Base-by-base conservation (phyloP, 78 protist genomes). In the Chrysochromulina parva region DNA sequence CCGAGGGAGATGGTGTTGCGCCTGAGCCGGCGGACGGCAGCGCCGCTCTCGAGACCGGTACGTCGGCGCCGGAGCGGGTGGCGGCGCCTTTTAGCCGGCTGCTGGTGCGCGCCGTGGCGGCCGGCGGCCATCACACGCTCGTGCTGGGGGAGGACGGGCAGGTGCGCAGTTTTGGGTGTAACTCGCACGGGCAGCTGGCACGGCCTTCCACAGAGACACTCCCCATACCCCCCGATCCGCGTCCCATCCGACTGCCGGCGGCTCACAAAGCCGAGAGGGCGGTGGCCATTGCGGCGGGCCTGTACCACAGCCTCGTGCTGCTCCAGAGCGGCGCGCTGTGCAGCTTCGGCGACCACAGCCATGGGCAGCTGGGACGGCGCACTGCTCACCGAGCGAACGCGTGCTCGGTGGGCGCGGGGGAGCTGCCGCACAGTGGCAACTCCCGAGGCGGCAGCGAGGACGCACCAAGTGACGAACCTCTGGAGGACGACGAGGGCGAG, bases 111-210 rank as follows among this genome's bases (percentile, higher is more conserved):
- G 14, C 38, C 62, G 60, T 78, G 50, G 60, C 62, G 10, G 86
- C 60, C 20, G 86, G 86, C 60, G 47, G 22, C n/a, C 53, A 17
- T 62, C 86, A 78, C 86, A 53, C 62, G 62, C 62, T 78, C 47
- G 86, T 50, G 50, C 20, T 53, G 62, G 53, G 62, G 9, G 57
- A 16, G 19, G 86, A 19, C 20, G 86, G 86, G 16, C 62, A 22
- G 6, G 86, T 53, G 3, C 22, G 7, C 86, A 2, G 50, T 20
- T 78, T 38, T 17, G 86, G 86, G 19, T 3, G 5, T 10, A 78
- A 78, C 60, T 2, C 0, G 48, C 86, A 78, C 60, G 86, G 62
- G 48, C 86, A 78, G 86, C 86, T 78, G 11, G 55, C 4, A 55
- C 53, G 82, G 55, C 55, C 82, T 1, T 3, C 71, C 28, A 3